Conservation (phyloP, 2,329 filamentous ascomycete species). For the Xylariaceae sp. region DNA sequence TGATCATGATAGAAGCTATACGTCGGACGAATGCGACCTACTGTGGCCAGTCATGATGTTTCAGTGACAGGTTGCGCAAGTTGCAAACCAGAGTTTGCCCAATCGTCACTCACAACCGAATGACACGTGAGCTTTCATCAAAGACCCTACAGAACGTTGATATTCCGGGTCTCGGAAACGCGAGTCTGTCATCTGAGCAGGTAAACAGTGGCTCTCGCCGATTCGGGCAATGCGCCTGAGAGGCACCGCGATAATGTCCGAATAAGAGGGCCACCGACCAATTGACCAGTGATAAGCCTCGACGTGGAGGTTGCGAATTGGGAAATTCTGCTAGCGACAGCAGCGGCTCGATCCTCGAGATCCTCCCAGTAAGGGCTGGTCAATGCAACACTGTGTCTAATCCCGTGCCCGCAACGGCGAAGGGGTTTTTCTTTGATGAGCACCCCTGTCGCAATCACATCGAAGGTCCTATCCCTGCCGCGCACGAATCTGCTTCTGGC, state of each 20-base stretch:
- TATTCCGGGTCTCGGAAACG: constrained; percentile 16
- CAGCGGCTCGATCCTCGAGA: constrained; percentile 21
- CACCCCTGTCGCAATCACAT: constrained; percentile 18
- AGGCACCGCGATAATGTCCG: constrained; percentile 25
- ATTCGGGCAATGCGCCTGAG: constrained; percentile 17
- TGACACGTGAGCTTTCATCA: no score
- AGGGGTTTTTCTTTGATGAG: constrained; percentile 8
- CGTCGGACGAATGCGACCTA: no score
- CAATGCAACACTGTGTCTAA: constrained; percentile 7
- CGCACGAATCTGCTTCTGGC: constrained; percentile 20
- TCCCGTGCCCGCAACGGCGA: neutral
- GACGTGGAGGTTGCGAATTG: constrained; percentile 17
- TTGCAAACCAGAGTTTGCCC: no score
- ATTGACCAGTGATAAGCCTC: constrained; percentile 19
- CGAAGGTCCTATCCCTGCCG: constrained; percentile 11
- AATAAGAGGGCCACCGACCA: constrained; percentile 14
- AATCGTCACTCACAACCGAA: no score
- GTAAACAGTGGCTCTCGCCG: constrained; percentile 12
- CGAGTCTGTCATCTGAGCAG: constrained; percentile 15
- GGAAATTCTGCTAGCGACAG: constrained; percentile 20
- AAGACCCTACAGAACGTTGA: no score
- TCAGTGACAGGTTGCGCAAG: no score
- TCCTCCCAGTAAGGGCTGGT: constrained; percentile 13
- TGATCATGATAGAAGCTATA: no score
- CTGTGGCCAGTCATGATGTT: no score